Evolutionary conservation across 805 yeast species (phyloP).

Genomic region (Wickerhamiella sergipiensis): DNA sequence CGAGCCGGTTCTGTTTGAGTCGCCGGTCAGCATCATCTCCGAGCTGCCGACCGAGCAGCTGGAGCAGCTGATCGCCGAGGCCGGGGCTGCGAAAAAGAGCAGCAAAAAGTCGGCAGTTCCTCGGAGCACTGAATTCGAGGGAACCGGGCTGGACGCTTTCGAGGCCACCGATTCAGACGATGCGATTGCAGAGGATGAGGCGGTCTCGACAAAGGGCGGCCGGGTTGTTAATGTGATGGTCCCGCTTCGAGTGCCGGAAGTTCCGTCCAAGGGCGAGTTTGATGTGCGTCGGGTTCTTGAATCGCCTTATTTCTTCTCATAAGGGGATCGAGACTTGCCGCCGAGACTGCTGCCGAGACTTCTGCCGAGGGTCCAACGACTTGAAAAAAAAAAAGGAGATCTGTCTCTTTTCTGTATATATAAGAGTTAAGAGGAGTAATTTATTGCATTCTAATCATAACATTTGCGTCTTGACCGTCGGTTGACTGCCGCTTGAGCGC

Average conservation of each 20-base stretch:
- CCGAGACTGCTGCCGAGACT: too few relatives aligned
- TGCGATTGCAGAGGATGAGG: constrained; percentile 21
- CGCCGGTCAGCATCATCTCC: constrained; percentile 48
- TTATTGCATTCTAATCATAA: background rate
- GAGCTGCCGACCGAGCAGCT: constrained; percentile 18
- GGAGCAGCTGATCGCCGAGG: constrained; percentile 23
- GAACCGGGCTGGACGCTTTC: constrained; percentile 21
- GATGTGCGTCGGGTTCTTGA: constrained; percentile 60
- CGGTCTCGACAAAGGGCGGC: constrained; percentile 17
- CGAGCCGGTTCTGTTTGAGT: constrained; percentile 25
- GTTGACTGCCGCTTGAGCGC: too few relatives aligned
- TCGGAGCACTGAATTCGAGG: constrained; percentile 23
- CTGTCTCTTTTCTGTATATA: background rate
- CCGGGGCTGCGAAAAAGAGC: constrained; percentile 6
- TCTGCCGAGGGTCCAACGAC: too few relatives aligned
- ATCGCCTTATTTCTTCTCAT: constrained; percentile 67
- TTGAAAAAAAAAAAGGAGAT: background rate
- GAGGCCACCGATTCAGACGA: constrained; percentile 10
- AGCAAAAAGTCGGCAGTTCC: constrained; percentile 1
- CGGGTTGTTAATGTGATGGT: constrained; percentile 34
- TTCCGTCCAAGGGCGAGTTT: constrained; percentile 72
- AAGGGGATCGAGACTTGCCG: background rate
- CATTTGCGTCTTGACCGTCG: too few relatives aligned
- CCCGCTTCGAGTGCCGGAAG: constrained; percentile 56
- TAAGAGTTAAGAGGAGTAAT: background rate